Conservation (phyloP, 2,329 filamentous ascomycete genomes). For the Epichloe baconii region DNA sequence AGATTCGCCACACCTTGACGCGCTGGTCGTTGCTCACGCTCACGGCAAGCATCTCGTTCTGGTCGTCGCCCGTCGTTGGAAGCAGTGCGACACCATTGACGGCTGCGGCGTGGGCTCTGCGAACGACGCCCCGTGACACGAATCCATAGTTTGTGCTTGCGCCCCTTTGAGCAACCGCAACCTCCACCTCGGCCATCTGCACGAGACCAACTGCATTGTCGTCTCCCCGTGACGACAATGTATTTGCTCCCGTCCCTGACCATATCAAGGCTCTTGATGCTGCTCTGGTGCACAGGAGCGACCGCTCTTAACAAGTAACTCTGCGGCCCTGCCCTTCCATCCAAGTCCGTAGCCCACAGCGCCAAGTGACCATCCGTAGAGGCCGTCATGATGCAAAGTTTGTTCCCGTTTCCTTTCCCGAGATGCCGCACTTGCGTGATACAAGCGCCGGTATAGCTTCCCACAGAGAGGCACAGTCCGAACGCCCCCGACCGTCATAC, state of each 20-base stretch:
- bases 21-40: constrained; percentile 49
- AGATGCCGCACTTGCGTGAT: constrained; percentile 52
- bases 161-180: background rate
- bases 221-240: constrained; percentile 66
- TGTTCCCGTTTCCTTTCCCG: constrained; percentile 2
- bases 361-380: constrained; percentile 68
- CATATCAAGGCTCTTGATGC: constrained; percentile 55
- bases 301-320: constrained; percentile 19
- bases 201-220: constrained; percentile 66
- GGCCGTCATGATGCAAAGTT: constrained; percentile 45
- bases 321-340: background rate
- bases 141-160: constrained; percentile 10
- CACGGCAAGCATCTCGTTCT: constrained; percentile 18
- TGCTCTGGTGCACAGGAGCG: constrained; percentile 59
- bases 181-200: constrained; percentile 11
- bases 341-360: constrained; percentile 16
- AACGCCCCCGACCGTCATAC: constrained; percentile 33
- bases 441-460: constrained; percentile 59
- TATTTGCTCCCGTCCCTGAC: constrained; percentile 17
- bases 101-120: constrained; percentile 56
- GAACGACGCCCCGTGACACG: constrained; percentile 15
- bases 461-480: constrained; percentile 31
- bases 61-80: constrained; percentile 4
- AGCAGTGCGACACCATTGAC: constrained; percentile 44
- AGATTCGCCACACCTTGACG: constrained; percentile 40